Percentiles rank a stretch among this genome's conserved stretches.
phyloP scores from a whole-genome alignment of 768 basidiomycete genomes.

The Boletus rubropictus region DNA sequence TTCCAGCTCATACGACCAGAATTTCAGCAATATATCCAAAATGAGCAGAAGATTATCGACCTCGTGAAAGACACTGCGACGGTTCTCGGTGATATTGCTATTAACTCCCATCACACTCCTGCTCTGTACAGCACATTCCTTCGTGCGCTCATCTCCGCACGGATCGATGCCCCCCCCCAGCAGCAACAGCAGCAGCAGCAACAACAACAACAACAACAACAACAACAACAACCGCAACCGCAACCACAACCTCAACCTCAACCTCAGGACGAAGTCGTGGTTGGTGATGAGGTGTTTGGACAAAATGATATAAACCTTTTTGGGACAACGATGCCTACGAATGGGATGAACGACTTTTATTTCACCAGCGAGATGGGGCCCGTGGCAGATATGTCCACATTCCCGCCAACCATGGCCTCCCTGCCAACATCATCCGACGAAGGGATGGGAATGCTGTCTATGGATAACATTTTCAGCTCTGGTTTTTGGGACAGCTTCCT shows the following conservation, averaged over 20 bases:
- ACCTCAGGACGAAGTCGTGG: slow-evolving; percentile 14
- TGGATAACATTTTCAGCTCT: slow-evolving; percentile 76
- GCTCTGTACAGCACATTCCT: slow-evolving; percentile 84
- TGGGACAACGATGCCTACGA: slow-evolving; percentile 17
- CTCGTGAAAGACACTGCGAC: slow-evolving; percentile 80
- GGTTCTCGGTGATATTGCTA: slow-evolving; percentile 69
- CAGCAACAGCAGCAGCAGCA: background rate
- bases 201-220: slow-evolving; percentile 7
- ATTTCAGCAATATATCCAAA: slow-evolving; percentile 69
- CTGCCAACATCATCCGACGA: slow-evolving; percentile 36
- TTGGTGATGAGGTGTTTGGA: slow-evolving; percentile 14
- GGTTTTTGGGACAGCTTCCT: slow-evolving; percentile 87
- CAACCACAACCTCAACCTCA: slow-evolving; percentile 21
- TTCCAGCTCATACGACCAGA: slow-evolving; percentile 74
- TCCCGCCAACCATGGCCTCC: slow-evolving; percentile 83
- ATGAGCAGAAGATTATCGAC: slow-evolving; percentile 63
- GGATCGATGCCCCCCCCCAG: slow-evolving; percentile 29
- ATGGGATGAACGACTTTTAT: slow-evolving; percentile 48
- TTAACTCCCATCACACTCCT: slow-evolving; percentile 79
- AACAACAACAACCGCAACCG: slow-evolving; percentile 15
- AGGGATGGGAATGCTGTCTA: slow-evolving; percentile 51
- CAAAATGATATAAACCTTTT: slow-evolving; percentile 30
- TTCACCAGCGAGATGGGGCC: slow-evolving; percentile 83
- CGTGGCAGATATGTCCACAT: slow-evolving; percentile 73
- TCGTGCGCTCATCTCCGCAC: slow-evolving; percentile 64